Conservation (phyloP, 805 yeast genomes). For the Candida fluviatilis region DNA sequence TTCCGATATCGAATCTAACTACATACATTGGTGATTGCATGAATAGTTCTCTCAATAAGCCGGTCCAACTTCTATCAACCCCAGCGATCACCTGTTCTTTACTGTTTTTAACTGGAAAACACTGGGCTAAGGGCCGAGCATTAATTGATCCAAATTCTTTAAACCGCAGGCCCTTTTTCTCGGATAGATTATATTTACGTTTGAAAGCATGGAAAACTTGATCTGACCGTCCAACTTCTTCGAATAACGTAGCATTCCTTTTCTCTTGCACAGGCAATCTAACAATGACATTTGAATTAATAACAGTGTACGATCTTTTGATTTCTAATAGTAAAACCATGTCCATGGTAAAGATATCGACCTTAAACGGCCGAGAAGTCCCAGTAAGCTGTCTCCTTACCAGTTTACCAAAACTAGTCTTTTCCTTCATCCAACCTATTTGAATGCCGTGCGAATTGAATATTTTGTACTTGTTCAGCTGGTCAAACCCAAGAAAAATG, state of each 20-base stretch:
- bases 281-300: slow-evolving; percentile 82
- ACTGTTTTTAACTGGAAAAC: slow-evolving; percentile 70
- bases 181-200: slow-evolving; percentile 77
- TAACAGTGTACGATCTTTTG: slow-evolving; percentile 77
- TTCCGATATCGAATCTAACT: slow-evolving; percentile 71
- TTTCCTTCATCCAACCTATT: slow-evolving; percentile 78
- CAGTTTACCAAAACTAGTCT: slow-evolving; percentile 67
- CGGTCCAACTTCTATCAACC: slow-evolving; percentile 93
- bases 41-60: slow-evolving; percentile 85
- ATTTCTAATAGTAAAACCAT: slow-evolving; percentile 63
- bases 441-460: slow-evolving; percentile 70
- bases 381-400: slow-evolving; percentile 77
- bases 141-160: slow-evolving; percentile 85
- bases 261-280: slow-evolving; percentile 50
- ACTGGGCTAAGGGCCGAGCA: slow-evolving; percentile 80
- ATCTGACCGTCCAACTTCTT: slow-evolving; percentile 73
- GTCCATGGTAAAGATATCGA: slow-evolving; percentile 62
- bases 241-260: slow-evolving; percentile 34
- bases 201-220: slow-evolving; percentile 97
- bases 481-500: slow-evolving; percentile 84
- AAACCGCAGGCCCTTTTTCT: slow-evolving; percentile 41
- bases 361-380: slow-evolving; percentile 82
- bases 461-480: slow-evolving; percentile 74
- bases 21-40: slow-evolving; percentile 94
- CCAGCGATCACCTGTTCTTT: slow-evolving; percentile 59